A percentile compares a stretch with the other conserved stretches of the same genome.
phyloP scores from a whole-genome alignment of 768 basidiomycete species.

The Ramaria sp. region DNA sequence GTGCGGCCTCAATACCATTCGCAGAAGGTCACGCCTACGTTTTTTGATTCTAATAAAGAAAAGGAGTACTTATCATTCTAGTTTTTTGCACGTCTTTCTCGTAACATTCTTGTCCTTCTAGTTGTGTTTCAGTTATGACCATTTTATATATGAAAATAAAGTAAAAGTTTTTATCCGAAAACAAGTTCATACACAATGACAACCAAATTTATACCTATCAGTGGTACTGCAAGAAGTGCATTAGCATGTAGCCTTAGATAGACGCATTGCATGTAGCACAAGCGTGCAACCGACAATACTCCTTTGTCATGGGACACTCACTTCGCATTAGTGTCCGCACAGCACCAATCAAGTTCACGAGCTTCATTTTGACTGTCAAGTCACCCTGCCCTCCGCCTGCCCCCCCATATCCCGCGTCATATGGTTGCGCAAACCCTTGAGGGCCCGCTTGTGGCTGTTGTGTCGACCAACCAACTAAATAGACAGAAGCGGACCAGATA shows the following conservation, averaged over 20 bases:
- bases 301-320: slow-evolving; percentile 47
- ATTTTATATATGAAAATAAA: not conserved
- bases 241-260: slow-evolving; percentile 11
- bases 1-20: too few relatives aligned
- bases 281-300: too few relatives aligned
- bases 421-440: slow-evolving; percentile 51
- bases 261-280: not conserved
- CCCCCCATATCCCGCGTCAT: slow-evolving; percentile 47
- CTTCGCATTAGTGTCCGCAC: slow-evolving; percentile 96
- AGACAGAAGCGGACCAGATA: not conserved
- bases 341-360: slow-evolving; percentile 89
- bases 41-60: too few relatives aligned
- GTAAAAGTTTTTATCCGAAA: slow-evolving; percentile 31
- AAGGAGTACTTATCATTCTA: not conserved
- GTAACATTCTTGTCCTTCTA: not conserved
- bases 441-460: slow-evolving; percentile 47
- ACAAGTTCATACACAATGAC: slow-evolving; percentile 81
- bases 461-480: slow-evolving; percentile 81
- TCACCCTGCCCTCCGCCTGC: slow-evolving; percentile 37
- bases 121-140: not conserved
- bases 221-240: slow-evolving; percentile 56
- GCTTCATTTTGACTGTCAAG: slow-evolving; percentile 66
- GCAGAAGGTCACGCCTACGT: too few relatives aligned
- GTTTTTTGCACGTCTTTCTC: not conserved
- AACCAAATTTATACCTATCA: slow-evolving; percentile 79